Percentiles rank a stretch among this genome's conserved stretches.
Conservation (phyloP, 805 yeast species). For the Yarrowia phangngaensis region DNA sequence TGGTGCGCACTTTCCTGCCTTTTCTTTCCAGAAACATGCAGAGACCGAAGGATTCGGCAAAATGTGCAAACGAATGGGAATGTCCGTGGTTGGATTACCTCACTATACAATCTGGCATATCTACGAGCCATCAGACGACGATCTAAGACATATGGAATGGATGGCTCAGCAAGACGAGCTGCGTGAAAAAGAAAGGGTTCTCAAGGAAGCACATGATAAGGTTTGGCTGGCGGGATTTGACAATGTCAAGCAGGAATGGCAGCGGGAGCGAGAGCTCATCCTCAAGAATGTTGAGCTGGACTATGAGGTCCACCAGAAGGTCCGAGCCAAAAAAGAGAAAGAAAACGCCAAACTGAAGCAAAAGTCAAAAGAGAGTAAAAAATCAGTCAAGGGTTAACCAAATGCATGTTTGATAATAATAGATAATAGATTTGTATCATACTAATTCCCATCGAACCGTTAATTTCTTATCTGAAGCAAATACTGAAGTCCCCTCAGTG, state of each 20-base stretch:
- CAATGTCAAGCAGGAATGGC: conserved; percentile 72
- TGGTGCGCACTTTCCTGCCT: conserved; percentile 96
- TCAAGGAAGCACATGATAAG: conserved; percentile 39
- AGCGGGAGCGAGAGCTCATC: conserved; percentile 61
- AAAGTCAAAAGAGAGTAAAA: neutral
- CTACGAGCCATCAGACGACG: conserved; percentile 93
- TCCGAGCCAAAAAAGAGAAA: conserved; percentile 31
- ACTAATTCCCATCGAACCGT: no score
- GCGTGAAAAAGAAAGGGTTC: conserved; percentile 39
- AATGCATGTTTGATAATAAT: no score
- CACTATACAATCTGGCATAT: conserved; percentile 97
- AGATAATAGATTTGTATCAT: no score
- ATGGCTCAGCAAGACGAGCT: conserved; percentile 45
- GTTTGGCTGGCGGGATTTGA: conserved; percentile 74
- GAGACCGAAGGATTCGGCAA: conserved; percentile 98
- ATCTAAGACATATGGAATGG: conserved; percentile 63
- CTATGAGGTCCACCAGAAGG: conserved; percentile 26
- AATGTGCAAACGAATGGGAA: conserved; percentile 82
- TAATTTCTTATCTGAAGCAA: no score
- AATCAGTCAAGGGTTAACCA: neutral
- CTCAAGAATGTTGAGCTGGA: conserved; percentile 65
- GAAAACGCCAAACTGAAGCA: conserved; percentile 31
- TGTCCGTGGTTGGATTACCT: conserved; percentile 83
- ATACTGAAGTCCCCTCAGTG: no score
- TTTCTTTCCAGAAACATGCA: conserved; percentile 92